These are phyloP conservation scores for Hypoxylon sp. DNA, from an alignment of 2,329 filamentous ascomycete genomes.

Conservation along the genomic window DNA sequence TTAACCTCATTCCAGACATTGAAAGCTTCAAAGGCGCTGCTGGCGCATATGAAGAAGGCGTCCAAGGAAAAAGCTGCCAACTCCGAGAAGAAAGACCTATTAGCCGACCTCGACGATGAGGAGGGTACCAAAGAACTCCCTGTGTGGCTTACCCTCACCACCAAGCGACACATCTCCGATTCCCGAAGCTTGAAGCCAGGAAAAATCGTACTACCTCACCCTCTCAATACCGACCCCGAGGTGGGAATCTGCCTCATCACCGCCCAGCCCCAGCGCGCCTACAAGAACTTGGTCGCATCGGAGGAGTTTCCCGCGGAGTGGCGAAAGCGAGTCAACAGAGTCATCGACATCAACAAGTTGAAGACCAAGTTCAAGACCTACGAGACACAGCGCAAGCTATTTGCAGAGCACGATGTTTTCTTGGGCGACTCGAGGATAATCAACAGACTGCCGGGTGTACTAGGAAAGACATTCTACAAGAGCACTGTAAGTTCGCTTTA, in stretches of 20 bases:
- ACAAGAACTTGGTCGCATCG: slow-evolving; percentile 86
- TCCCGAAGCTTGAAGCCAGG: slow-evolving; percentile 76
- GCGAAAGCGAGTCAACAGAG: slow-evolving; percentile 72
- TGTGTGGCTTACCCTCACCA: slow-evolving; percentile 70
- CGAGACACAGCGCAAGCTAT: slow-evolving; percentile 84
- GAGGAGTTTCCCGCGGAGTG: slow-evolving; percentile 74
- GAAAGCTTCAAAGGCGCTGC: slow-evolving; percentile 69
- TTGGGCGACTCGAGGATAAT: slow-evolving; percentile 89
- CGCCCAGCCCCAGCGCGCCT: slow-evolving; percentile 67
- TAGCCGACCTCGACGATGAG: slow-evolving; percentile 57
- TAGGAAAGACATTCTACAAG: slow-evolving; percentile 96
- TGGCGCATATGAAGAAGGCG: slow-evolving; percentile 68
- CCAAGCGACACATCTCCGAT: slow-evolving; percentile 73
- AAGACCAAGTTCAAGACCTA: slow-evolving; percentile 85
- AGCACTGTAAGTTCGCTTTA: no score
- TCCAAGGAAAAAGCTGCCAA: slow-evolving; percentile 57
- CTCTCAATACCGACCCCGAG: slow-evolving; percentile 69
- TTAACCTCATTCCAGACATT: slow-evolving; percentile 55
- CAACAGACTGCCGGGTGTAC: slow-evolving; percentile 74
- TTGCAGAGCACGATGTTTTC: slow-evolving; percentile 90
- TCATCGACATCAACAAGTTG: slow-evolving; percentile 86
- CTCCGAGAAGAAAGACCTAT: slow-evolving; percentile 64
- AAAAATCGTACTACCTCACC: slow-evolving; percentile 81
- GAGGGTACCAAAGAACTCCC: slow-evolving; percentile 58
- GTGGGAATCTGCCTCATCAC: slow-evolving; percentile 80